Evolutionary conservation across 768 basidiomycete genomes (phyloP).

Genomic region (Boletus patriciae): DNA sequence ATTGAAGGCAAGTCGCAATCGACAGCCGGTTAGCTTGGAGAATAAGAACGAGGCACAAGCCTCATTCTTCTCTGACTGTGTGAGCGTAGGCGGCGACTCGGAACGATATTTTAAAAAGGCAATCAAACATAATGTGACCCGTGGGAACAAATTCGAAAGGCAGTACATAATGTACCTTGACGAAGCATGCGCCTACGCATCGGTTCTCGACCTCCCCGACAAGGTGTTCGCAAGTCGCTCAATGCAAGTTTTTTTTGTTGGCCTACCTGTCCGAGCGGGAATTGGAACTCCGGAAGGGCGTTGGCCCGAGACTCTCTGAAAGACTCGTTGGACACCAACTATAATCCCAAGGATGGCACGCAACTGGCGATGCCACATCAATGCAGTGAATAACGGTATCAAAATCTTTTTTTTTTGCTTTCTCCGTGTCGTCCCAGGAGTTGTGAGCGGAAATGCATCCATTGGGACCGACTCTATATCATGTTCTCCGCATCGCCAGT

Average conservation of each 20-base stretch:
- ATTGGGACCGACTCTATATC: not conserved
- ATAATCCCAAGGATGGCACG: conserved; percentile 1
- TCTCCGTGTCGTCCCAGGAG: not conserved
- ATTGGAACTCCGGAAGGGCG: not conserved
- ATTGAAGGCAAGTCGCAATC: not conserved
- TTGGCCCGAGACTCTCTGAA: not conserved
- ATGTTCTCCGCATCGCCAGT: not conserved
- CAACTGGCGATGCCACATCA: conserved; percentile 2
- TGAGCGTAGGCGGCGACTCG: too few species aligned
- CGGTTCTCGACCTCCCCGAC: too few species aligned
- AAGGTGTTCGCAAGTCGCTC: not conserved
- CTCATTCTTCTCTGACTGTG: not conserved
- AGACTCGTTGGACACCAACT: not conserved
- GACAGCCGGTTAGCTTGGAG: not conserved
- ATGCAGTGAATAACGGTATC: not conserved
- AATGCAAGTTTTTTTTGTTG: not conserved
- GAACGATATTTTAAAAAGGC: not conserved
- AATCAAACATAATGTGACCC: not conserved
- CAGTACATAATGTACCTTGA: not conserved
- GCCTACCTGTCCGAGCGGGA: not conserved
- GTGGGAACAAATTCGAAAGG: not conserved
- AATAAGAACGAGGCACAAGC: not conserved
- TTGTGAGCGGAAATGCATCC: not conserved
- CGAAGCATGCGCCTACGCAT: not conserved
- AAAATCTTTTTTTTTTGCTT: not conserved